phyloP scores from a whole-genome alignment of 2,329 filamentous ascomycete genomes.

The Ceratocystis variospora region DNA sequence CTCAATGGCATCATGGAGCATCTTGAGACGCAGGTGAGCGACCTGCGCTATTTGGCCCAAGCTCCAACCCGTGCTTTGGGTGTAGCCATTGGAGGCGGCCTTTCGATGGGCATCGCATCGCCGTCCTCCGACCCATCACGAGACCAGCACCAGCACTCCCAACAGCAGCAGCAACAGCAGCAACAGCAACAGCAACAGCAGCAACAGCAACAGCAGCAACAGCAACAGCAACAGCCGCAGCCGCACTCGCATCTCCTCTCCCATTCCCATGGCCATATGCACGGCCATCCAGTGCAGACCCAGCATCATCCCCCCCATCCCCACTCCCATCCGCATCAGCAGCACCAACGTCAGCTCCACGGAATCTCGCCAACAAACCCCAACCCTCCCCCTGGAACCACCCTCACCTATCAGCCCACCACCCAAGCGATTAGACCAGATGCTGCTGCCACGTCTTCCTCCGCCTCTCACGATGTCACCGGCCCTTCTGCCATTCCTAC shows the following conservation, averaged over 20 bases:
- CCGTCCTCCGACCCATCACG: conserved; percentile 37
- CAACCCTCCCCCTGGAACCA: neutral
- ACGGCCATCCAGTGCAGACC: conserved; percentile 6
- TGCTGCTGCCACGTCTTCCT: no score
- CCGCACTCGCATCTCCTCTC: neutral
- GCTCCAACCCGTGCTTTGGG: conserved; percentile 26
- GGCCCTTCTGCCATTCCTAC: neutral
- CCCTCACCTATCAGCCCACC: neutral
- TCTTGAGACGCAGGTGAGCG: conserved; percentile 40
- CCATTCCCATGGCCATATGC: conserved; percentile 6
- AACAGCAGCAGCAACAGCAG: conserved; percentile 21
- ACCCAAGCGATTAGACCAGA: neutral
- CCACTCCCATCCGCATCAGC: conserved; percentile 9
- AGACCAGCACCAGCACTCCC: conserved; percentile 23
- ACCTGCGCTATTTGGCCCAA: conserved; percentile 38
- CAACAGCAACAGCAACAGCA: conserved; percentile 18
- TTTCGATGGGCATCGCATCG: conserved; percentile 23
- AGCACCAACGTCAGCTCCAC: conserved; percentile 11
- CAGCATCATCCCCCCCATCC: neutral
- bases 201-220: conserved; percentile 26
- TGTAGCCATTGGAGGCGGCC: conserved; percentile 21
- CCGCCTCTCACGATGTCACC: neutral
- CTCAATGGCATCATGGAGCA: conserved; percentile 34
- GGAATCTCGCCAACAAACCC: conserved; percentile 3
- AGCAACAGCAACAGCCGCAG: conserved; percentile 11